These are phyloP conservation scores for Phytophthora litchii DNA, from an alignment of 352 stramenopile species.

Conservation along the genomic window DNA sequence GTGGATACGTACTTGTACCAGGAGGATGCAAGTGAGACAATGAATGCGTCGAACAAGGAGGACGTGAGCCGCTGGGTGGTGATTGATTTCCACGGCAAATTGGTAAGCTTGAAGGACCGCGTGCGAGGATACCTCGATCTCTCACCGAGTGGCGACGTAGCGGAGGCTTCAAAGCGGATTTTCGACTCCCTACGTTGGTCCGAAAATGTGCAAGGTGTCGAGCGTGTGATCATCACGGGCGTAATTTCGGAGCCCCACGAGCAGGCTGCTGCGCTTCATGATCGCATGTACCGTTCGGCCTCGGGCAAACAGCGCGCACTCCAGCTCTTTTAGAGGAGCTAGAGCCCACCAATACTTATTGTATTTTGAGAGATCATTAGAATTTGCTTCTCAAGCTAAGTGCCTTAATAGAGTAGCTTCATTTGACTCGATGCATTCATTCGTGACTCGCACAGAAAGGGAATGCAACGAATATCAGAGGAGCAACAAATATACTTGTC, in stretches of 20 bases:
- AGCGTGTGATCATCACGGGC: conserved; percentile 74
- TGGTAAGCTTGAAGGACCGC: conserved; percentile 49
- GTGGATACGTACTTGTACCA: conserved; percentile 90
- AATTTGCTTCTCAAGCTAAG: conserved; percentile 6
- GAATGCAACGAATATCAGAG: too few relatives aligned
- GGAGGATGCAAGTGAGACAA: conserved; percentile 36
- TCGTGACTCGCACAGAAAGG: too few relatives aligned
- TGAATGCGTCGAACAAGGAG: conserved; percentile 33
- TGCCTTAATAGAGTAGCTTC: conserved; percentile 24
- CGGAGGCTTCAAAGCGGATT: conserved; percentile 75
- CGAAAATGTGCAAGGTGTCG: conserved; percentile 71
- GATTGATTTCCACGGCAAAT: conserved; percentile 78
- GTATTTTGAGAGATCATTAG: conserved; percentile 28
- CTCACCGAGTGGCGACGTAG: conserved; percentile 66
- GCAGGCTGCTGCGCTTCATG: conserved; percentile 76
- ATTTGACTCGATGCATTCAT: neutral
- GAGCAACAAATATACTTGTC: neutral
- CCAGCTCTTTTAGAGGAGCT: conserved; percentile 39
- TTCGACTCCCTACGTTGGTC: conserved; percentile 88
- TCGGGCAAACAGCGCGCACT: conserved; percentile 73
- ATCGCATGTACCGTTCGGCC: conserved; percentile 84
- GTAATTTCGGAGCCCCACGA: conserved; percentile 62
- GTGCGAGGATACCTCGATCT: conserved; percentile 84
- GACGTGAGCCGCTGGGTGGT: conserved; percentile 70
- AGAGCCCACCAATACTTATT: conserved; percentile 10